phyloP scores from a whole-genome alignment of 768 basidiomycete genomes.

The Tulasnella sp. region DNA sequence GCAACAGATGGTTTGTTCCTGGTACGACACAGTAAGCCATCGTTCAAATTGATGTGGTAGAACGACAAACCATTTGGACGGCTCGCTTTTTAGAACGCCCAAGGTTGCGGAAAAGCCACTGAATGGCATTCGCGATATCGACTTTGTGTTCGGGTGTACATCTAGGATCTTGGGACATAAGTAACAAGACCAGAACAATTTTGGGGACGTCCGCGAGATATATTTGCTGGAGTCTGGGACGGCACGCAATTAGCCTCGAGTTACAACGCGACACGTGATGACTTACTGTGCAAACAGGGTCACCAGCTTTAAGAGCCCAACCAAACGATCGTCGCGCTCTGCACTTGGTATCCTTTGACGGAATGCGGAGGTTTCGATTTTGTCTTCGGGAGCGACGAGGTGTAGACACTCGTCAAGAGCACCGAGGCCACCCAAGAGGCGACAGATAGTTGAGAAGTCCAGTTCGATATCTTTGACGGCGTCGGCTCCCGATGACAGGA shows the following conservation, averaged over 20 bases:
- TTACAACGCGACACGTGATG: background rate
- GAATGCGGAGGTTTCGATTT: too few relatives aligned
- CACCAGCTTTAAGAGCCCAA: background rate
- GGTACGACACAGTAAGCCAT: background rate
- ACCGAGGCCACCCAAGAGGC: slow-evolving; percentile 1
- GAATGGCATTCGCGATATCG: background rate
- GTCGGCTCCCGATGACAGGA: background rate
- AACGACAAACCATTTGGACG: background rate
- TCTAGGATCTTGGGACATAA: background rate
- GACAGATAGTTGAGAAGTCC: slow-evolving; percentile 4
- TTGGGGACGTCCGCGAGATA: background rate
- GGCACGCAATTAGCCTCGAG: background rate
- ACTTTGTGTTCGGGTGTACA: background rate
- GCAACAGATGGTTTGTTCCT: background rate
- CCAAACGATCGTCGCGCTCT: background rate
- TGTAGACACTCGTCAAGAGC: background rate
- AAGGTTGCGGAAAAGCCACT: background rate
- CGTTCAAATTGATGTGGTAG: background rate
- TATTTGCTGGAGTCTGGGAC: background rate
- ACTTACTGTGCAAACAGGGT: slow-evolving; percentile 1
- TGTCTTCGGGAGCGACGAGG: background rate
- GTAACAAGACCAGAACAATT: slow-evolving; percentile 8
- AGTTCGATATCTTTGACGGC: slow-evolving; percentile 9
- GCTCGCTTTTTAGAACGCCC: background rate
- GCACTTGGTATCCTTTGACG: background rate